Evolutionary conservation across 2,329 filamentous ascomycete species (phyloP).

Genomic region (Paecilomyces formosus): DNA sequence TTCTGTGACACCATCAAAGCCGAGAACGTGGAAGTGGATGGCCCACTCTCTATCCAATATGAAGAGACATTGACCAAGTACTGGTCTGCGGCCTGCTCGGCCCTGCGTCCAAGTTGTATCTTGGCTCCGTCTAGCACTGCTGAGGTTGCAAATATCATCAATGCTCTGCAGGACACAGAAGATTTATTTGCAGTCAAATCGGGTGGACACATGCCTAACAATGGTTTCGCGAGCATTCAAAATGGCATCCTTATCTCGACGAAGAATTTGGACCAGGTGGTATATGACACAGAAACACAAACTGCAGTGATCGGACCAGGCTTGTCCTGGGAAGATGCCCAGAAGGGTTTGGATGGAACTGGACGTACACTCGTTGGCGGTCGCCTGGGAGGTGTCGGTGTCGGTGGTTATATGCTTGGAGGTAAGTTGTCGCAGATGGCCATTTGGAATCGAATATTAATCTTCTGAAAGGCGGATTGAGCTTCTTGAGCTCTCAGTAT

Average conservation of each 20-base stretch:
- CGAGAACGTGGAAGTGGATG: no score
- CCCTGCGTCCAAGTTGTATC: constrained; percentile 40
- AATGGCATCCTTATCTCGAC: constrained; percentile 39
- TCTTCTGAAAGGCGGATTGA: constrained; percentile 25
- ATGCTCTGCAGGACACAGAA: constrained; percentile 39
- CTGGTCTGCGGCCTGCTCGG: constrained; percentile 37
- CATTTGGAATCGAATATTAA: neutral
- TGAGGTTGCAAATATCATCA: constrained; percentile 48
- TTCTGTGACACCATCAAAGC: no score
- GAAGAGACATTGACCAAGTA: no score
- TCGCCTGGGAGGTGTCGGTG: constrained; percentile 41
- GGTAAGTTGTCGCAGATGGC: constrained; percentile 17
- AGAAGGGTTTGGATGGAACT: constrained; percentile 20
- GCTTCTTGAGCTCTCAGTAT: constrained; percentile 46
- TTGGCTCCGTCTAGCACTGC: constrained; percentile 40
- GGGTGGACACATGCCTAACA: constrained; percentile 43
- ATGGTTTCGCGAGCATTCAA: constrained; percentile 39
- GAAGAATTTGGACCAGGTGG: constrained; percentile 32
- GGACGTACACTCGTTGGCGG: constrained; percentile 35
- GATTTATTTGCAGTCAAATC: constrained; percentile 50
- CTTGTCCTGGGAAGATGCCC: constrained; percentile 26
- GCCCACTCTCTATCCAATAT: no score
- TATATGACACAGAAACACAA: constrained; percentile 26
- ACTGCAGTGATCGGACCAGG: constrained; percentile 35
- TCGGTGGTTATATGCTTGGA: constrained; percentile 42